Percentiles rank a stretch among this genome's conserved stretches.
Conservation (phyloP, 352 stramenopile species). For the Pilasporangium apinafurcum region DNA sequence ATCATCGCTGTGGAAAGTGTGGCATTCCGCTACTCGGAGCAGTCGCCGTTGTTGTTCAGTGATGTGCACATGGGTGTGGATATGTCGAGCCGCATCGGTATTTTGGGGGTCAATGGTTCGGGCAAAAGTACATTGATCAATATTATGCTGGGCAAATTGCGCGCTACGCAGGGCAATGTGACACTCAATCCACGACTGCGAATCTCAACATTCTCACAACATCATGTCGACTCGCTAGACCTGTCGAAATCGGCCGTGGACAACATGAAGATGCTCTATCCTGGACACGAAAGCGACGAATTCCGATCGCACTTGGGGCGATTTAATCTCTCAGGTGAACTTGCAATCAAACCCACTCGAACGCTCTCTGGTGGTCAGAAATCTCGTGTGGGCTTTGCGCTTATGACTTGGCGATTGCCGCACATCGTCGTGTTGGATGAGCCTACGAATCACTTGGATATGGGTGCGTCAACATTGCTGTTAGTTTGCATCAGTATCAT, state of each 20-base stretch:
- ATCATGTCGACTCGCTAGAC: constrained; percentile 94
- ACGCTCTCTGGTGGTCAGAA: constrained; percentile 97
- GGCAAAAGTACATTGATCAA: constrained; percentile 96
- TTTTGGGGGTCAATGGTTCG: constrained; percentile 89
- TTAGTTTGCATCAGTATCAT: background rate
- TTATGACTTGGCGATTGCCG: constrained; percentile 92
- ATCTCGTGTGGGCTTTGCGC: constrained; percentile 89
- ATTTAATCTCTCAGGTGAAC: constrained; percentile 95
- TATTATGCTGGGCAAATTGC: constrained; percentile 94
- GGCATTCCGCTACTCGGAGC: constrained; percentile 62
- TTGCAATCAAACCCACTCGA: constrained; percentile 92
- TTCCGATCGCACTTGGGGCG: constrained; percentile 93
- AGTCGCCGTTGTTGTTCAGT: constrained; percentile 61
- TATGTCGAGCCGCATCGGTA: constrained; percentile 92
- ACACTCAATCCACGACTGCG: constrained; percentile 88
- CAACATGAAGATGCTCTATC: constrained; percentile 90
- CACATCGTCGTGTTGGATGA: constrained; percentile 97
- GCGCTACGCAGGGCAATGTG: constrained; percentile 77
- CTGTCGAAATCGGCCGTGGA: constrained; percentile 86
- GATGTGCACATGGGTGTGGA: constrained; percentile 97
- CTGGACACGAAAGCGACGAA: constrained; percentile 74
- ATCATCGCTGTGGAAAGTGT: constrained; percentile 93
- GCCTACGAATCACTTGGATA: constrained; percentile 96
- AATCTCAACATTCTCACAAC: constrained; percentile 96
- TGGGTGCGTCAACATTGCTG: constrained; percentile 50